A percentile compares a stretch with the other conserved stretches of the same genome.
Conservation (phyloP, 2,329 filamentous ascomycete genomes). For the Raffaelea deltoideospora region DNA sequence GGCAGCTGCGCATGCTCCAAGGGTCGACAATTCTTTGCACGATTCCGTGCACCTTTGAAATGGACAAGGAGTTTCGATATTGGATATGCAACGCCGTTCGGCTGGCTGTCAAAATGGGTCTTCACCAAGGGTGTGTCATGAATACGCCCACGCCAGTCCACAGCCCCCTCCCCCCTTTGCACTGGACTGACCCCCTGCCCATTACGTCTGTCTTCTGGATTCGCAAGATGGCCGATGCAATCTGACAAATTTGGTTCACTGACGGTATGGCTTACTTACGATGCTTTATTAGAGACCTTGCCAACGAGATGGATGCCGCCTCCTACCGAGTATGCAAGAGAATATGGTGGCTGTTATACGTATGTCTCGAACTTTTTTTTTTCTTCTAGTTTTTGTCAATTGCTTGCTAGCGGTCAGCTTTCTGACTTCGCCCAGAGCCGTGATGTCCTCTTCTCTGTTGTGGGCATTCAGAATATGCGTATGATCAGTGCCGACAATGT, state of each 20-base stretch:
- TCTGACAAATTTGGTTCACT: background rate
- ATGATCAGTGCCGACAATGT: background rate
- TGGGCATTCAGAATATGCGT: slow-evolving; percentile 1
- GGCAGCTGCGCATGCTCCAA: slow-evolving; percentile 1
- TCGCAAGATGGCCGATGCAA: too few species aligned
- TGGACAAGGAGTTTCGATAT: slow-evolving; percentile 2
- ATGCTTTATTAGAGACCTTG: background rate
- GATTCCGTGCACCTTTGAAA: background rate
- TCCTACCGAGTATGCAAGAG: background rate
- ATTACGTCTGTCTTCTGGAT: background rate
- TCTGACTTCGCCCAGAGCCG: background rate
- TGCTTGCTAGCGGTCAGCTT: too few species aligned
- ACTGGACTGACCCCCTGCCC: too few species aligned
- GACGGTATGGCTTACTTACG: background rate
- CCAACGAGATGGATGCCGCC: background rate
- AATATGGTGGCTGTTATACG: slow-evolving; percentile 1
- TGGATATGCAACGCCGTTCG: slow-evolving; percentile 3
- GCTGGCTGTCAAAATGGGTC: slow-evolving; percentile 1
- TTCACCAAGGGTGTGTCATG: background rate
- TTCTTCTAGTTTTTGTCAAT: too few species aligned
- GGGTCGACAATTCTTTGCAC: background rate
- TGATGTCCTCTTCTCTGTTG: slow-evolving; percentile 1
- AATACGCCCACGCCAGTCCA: too few species aligned
- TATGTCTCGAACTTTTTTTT: too few species aligned
- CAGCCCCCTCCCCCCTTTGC: too few species aligned